Evolutionary conservation across 1,284 basidiomycete genomes (phyloP).

Genomic region (Gymnopus androsaceus): DNA sequence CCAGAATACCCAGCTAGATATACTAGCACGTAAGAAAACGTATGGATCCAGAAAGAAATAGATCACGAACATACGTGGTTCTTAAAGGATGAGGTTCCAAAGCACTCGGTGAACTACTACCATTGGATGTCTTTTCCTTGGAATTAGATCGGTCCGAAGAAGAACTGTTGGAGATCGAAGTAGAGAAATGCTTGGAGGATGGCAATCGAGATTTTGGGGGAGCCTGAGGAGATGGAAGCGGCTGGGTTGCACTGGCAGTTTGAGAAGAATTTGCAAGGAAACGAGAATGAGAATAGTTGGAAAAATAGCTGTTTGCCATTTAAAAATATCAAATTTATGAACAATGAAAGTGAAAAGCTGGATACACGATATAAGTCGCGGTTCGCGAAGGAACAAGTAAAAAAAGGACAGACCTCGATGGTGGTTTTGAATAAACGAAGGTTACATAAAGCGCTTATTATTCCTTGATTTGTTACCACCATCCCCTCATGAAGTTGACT

Average conservation of each 20-base stretch:
- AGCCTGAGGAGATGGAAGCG: conserved; percentile 18
- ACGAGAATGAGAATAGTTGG: conserved; percentile 76
- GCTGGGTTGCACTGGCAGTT: conserved; percentile 8
- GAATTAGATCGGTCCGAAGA: conserved; percentile 41
- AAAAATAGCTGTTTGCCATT: conserved; percentile 59
- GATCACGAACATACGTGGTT: conserved; percentile 80
- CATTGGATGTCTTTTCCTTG: conserved; percentile 42
- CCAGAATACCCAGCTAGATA: conserved; percentile 78
- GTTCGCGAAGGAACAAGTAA: no score
- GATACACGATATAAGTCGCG: neutral
- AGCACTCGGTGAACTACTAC: conserved; percentile 36
- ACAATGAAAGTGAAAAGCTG: no score
- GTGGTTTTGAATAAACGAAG: neutral
- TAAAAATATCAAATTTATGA: conserved; percentile 17
- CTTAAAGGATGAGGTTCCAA: conserved; percentile 66
- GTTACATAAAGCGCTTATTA: neutral
- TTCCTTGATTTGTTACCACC: neutral
- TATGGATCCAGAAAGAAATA: conserved; percentile 18
- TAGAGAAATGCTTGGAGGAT: conserved; percentile 75
- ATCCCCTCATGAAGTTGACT: conserved; percentile 66
- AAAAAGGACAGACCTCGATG: no score
- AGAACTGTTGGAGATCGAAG: conserved; percentile 53
- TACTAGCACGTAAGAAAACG: conserved; percentile 18
- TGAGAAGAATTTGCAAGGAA: conserved; percentile 54
- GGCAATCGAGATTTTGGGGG: conserved; percentile 46